These are phyloP conservation scores for Cymbopogon flexuosus DNA, from an alignment of 202 grass and related monocot species.

Conservation along the genomic window DNA sequence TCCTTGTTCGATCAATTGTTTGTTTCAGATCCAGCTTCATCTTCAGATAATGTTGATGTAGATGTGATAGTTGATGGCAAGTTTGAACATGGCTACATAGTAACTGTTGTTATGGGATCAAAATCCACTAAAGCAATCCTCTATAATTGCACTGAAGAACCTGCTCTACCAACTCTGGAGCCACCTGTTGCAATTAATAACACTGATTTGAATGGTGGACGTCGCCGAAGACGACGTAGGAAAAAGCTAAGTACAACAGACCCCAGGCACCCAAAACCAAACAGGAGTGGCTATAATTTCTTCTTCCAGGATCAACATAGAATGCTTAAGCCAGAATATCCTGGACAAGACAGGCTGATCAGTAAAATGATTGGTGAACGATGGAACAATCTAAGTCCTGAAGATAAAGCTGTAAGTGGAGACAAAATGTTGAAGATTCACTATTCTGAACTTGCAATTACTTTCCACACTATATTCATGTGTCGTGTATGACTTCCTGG, in stretches of 20 bases:
- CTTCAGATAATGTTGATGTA: slow-evolving; percentile 44
- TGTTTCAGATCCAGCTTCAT: slow-evolving; percentile 31
- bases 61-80: slow-evolving; percentile 84
- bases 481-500: not conserved
- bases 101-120: slow-evolving; percentile 70
- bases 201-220: slow-evolving; percentile 31
- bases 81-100: slow-evolving; percentile 87
- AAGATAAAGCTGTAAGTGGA: slow-evolving; percentile 87
- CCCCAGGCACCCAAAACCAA: slow-evolving; percentile 86
- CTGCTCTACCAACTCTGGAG: slow-evolving; percentile 8
- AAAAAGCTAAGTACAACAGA: slow-evolving; percentile 79
- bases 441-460: slow-evolving; percentile 9
- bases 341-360: slow-evolving; percentile 73
- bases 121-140: slow-evolving; percentile 70
- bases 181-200: slow-evolving; percentile 30
- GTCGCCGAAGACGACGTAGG: slow-evolving; percentile 44
- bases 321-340: slow-evolving; percentile 63
- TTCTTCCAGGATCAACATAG: slow-evolving; percentile 95
- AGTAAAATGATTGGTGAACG: slow-evolving; percentile 86
- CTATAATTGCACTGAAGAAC: slow-evolving; percentile 59
- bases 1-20: slow-evolving; percentile 28
- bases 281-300: slow-evolving; percentile 94
- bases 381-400: slow-evolving; percentile 66
- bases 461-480: slow-evolving; percentile 1
- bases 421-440: slow-evolving; percentile 24